Percentiles rank a stretch among this genome's conserved stretches.
These are phyloP conservation scores for Schwanniomyces vanrijiae DNA, from an alignment of 805 yeast species.

Conservation along the genomic window DNA sequence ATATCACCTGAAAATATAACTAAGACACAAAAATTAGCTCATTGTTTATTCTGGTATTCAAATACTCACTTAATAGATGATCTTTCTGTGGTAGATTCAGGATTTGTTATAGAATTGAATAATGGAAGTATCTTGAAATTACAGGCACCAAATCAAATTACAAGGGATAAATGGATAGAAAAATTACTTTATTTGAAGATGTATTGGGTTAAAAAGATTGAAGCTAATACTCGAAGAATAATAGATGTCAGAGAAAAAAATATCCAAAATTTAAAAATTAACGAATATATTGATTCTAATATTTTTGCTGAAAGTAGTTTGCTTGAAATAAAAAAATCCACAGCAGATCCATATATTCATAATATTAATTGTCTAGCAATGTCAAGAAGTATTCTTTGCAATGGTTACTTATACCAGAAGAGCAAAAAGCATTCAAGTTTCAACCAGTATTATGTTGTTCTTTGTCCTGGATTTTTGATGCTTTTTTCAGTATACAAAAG, in stretches of 20 bases:
- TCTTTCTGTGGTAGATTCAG: slow-evolving; percentile 40
- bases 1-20: slow-evolving; percentile 23
- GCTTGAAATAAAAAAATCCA: slow-evolving; percentile 54
- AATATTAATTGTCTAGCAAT: slow-evolving; percentile 59
- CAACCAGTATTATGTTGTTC: slow-evolving; percentile 55
- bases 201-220: slow-evolving; percentile 61
- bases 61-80: slow-evolving; percentile 20
- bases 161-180: slow-evolving; percentile 68
- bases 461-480: slow-evolving; percentile 69
- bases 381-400: slow-evolving; percentile 57
- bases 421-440: slow-evolving; percentile 69
- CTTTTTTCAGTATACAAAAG: slow-evolving; percentile 55
- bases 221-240: slow-evolving; percentile 39
- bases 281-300: slow-evolving; percentile 58
- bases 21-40: slow-evolving; percentile 23
- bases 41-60: slow-evolving; percentile 33
- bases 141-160: slow-evolving; percentile 50
- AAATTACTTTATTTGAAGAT: slow-evolving; percentile 41
- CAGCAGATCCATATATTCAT: slow-evolving; percentile 53
- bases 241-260: slow-evolving; percentile 45
- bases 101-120: slow-evolving; percentile 50
- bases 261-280: slow-evolving; percentile 44
- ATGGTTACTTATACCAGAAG: slow-evolving; percentile 72
- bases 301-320: slow-evolving; percentile 38
- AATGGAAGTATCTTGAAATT: slow-evolving; percentile 50